phyloP scores from a whole-genome alignment of 345 rosid genomes.

The Acer saccharum region DNA sequence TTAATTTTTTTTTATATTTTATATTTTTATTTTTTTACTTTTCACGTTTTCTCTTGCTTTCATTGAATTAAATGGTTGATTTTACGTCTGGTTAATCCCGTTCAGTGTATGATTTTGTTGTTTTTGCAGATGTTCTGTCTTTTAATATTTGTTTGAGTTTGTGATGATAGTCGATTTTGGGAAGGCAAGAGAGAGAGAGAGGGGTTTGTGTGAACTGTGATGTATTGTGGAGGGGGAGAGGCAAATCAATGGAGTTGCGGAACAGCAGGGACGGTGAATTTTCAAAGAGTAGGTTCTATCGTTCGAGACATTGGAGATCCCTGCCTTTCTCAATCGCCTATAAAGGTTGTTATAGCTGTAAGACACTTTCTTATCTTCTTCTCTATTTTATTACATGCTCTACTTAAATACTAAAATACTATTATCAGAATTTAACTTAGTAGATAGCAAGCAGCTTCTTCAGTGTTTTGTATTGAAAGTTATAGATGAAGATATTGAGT shows the following conservation, averaged over 20 bases:
- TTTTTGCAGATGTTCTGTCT: too few species aligned
- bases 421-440: not conserved
- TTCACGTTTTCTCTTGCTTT: not conserved
- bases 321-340: conserved; percentile 69
- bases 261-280: conserved; percentile 56
- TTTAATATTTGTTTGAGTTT: too few species aligned
- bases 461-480: too few species aligned
- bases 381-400: not conserved
- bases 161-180: too few species aligned
- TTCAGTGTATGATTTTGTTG: too few species aligned
- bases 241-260: conserved; percentile 72
- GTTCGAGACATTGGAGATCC: conserved; percentile 87
- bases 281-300: conserved; percentile 70
- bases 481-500: not conserved
- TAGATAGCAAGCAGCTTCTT: not conserved
- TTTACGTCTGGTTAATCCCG: too few species aligned
- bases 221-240: conserved; percentile 63
- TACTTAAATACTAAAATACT: not conserved
- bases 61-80: not conserved
- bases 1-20: too few species aligned
- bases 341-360: conserved; percentile 73
- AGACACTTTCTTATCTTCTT: conserved; percentile 31
- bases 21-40: too few species aligned
- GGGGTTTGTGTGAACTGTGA: conserved; percentile 36
- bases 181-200: too few species aligned